Evolutionary conservation across 2,329 filamentous ascomycete genomes (phyloP), one percentile per base, ranked within the genome.

Genomic region (Magnaporthales sp.): DNA sequence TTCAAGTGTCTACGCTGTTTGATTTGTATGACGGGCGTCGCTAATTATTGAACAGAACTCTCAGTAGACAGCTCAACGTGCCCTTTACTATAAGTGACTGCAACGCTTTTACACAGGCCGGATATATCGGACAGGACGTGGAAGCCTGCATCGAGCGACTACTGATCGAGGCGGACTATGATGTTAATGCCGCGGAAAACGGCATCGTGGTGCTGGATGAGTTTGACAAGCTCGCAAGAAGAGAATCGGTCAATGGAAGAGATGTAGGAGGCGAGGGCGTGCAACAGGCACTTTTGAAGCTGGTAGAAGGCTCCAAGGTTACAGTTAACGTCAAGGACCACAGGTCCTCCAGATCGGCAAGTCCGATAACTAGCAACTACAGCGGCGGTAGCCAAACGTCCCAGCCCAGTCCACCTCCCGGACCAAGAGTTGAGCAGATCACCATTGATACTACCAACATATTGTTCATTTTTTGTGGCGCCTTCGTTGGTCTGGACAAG

Each of bases 41-140:
- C 54, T 58, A 58, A 58, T 26, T 19, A 27, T 13, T n/a, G 38
- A 46, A 77, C 66, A 96, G 93, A 77, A 98, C 94, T 0, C 80
- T 98, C 54, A 95, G 94, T 71, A 90, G 93, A 73, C 90, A 95
- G 65, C 85, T 99, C n/a, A 94, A 95, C 68, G 93, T 98, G 0
- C 95, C 95, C 0, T 96, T 97, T 74, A 93, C 91, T 69, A 97
- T 97, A 77, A 94, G 92, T 68, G 94, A 98, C 77, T 98, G 94
- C 77, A 97, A 95, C 64, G 91, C 93, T 6, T 93, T 98, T 70
- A 98, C 94, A 0, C 94, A 97, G 78, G 94, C 94, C 4, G 94
- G 95, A 29, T 99, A 99, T 73, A 97, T 99, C 71, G 95, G 95
- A 31, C 94, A 98, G 74, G 95, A 99, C 75, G 94, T 94, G n/a